A percentile compares a stretch with the other conserved stretches of the same genome.
These are phyloP conservation scores for Fragilariopsis cylindrus DNA, from an alignment of 108 stramenopile genomes.

Conservation along the genomic window DNA sequence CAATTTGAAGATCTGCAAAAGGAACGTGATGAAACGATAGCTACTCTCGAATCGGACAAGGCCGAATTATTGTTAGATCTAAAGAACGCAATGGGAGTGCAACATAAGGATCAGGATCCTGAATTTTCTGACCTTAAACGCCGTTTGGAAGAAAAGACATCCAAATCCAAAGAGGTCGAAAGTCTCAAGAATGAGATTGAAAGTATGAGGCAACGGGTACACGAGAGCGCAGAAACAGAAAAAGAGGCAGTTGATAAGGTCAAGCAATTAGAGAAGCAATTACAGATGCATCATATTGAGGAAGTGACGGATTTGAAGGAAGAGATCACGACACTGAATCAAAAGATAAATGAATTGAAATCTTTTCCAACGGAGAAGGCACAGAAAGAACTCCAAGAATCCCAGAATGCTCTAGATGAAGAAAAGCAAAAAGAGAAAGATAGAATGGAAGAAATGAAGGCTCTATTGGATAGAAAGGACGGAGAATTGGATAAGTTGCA, in stretches of 20 bases:
- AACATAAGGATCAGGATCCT: background rate
- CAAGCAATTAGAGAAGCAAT: slow-evolving; percentile 12
- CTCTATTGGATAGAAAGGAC: slow-evolving; percentile 19
- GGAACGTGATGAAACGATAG: slow-evolving; percentile 11
- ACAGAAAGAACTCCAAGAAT: slow-evolving; percentile 47
- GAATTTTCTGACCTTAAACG: slow-evolving; percentile 15
- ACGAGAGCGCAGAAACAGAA: slow-evolving; percentile 23
- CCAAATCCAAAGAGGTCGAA: slow-evolving; percentile 15
- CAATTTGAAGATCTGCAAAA: slow-evolving; percentile 10
- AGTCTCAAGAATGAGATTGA: slow-evolving; percentile 38
- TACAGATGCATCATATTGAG: background rate
- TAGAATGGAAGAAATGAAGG: slow-evolving; percentile 4
- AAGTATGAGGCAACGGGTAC: slow-evolving; percentile 19
- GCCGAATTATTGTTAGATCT: background rate
- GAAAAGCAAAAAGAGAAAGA: slow-evolving; percentile 43
- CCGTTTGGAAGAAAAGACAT: slow-evolving; percentile 25
- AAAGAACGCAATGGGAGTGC: background rate
- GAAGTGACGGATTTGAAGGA: background rate
- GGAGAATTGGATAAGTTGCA: slow-evolving; percentile 17
- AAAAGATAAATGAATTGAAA: slow-evolving; percentile 12
- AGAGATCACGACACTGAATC: slow-evolving; percentile 8
- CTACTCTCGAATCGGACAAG: slow-evolving; percentile 16
- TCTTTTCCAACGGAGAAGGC: background rate
- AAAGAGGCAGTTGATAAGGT: slow-evolving; percentile 18
- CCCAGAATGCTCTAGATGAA: slow-evolving; percentile 61